A percentile compares a stretch with the other conserved stretches of the same genome.
Evolutionary conservation across 208 protist species (phyloP).

Genomic region (Acanthamoeba divionensis): DNA sequence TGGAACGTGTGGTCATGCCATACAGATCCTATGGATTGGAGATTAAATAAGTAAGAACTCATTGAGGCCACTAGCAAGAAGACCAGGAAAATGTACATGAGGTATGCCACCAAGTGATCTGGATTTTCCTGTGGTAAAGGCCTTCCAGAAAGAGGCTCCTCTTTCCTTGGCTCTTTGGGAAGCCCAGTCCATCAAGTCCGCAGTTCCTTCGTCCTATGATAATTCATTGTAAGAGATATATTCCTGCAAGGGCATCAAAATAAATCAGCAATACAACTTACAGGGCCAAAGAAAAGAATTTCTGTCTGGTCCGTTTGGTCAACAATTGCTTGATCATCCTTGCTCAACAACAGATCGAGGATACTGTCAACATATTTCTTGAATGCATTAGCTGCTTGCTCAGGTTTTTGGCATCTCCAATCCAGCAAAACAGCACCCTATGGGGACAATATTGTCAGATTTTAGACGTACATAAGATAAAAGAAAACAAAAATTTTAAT

Average conservation of each 20-base stretch:
- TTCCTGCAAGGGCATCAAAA: too few species aligned
- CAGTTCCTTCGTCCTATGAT: conserved; percentile 87
- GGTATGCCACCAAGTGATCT: conserved; percentile 90
- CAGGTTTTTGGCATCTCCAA: conserved; percentile 50
- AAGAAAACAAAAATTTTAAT: not conserved
- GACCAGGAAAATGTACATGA: conserved; percentile 75
- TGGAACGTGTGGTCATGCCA: conserved; percentile 93
- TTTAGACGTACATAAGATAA: not conserved
- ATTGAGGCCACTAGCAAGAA: not conserved
- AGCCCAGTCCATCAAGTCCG: conserved; percentile 85
- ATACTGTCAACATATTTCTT: conserved; percentile 92
- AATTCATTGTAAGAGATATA: not conserved
- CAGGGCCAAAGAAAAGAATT: conserved; percentile 94
- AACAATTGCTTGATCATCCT: conserved; percentile 81
- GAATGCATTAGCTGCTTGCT: conserved; percentile 84
- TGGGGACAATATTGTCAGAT: not conserved
- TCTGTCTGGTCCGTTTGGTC: conserved; percentile 84
- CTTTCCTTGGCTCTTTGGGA: conserved; percentile 79
- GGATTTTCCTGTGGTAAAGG: conserved; percentile 95
- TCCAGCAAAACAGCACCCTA: conserved; percentile 22
- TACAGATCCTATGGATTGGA: conserved; percentile 65
- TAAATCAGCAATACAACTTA: conserved; percentile 4
- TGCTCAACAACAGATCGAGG: conserved; percentile 80
- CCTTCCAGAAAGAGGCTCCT: conserved; percentile 90
- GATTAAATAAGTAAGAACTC: not conserved